Evolutionary conservation across 2,329 filamentous ascomycete species (phyloP), one percentile per base, ranked within the genome.

Genomic region (Sporothrix pseudoabietina): DNA sequence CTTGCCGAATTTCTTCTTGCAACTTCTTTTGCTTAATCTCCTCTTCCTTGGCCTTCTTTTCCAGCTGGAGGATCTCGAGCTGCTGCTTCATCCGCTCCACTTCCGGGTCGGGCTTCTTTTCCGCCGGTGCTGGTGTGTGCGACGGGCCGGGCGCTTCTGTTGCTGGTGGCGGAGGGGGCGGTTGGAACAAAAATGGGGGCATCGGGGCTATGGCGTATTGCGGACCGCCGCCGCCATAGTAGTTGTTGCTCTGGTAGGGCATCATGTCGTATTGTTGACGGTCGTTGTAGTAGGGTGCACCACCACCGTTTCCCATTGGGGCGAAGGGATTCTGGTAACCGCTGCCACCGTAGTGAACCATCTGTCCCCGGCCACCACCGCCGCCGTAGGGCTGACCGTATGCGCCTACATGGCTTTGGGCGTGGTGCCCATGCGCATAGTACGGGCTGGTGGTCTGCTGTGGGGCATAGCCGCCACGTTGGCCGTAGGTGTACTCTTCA

Each of bases 31-130:
- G 59, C 59, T 65, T 65, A 47, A 84, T 83, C 10, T 82, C 83
- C 12, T 84, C 84, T 71, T 85, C 85, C 74, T 82, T 82, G 75
- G 80, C 82, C 41, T 83, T 84, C 73, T 85, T 81, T 41, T 83
- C 83, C 4, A 80, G 82, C 75, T 87, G 84, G 59, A 87, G 83
- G 10, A 82, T 81, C 14, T 85, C 84, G 19, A 92, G 80, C 77
- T 91, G 86, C 75, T 88, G 85, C 75, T 90, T 86, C 73, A 91
- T 85, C n/a, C 84, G 83, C 75, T 91, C 83, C 77, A 89, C 89
- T 72, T 91, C 87, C 1, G 87, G 84, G 71, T 91, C 78, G 16
- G 81, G 81, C 73, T 83, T 82, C 77, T 83, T 81, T 44, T 79
- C 77, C 10, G 75, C 72, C 6, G 82, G 82, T 0, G 82, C 81